These are phyloP conservation scores for Vigna angularis DNA, from an alignment of 306 rosid genomes.

Conservation along the genomic window DNA sequence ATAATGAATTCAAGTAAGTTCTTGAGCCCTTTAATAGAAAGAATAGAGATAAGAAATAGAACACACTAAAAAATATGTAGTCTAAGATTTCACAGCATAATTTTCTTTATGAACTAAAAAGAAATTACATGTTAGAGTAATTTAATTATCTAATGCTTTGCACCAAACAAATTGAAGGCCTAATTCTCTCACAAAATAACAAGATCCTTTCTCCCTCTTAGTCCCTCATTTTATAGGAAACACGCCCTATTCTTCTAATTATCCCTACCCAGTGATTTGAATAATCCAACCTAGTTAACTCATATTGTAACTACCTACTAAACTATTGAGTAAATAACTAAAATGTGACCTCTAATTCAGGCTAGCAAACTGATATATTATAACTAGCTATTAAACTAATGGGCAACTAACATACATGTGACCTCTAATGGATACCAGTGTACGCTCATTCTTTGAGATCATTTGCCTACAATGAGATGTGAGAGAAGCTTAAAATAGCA, in stretches of 20 bases:
- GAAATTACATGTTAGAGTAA: too few relatives aligned
- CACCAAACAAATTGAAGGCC: neutral
- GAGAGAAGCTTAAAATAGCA: slow-evolving; percentile 34
- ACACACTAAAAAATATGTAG: too few relatives aligned
- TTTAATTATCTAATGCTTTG: neutral
- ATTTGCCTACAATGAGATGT: neutral
- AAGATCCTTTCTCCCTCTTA: neutral
- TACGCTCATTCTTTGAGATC: slow-evolving; percentile 7
- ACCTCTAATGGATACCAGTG: neutral
- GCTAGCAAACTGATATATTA: neutral
- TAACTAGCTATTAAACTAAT: neutral
- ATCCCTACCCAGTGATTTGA: neutral
- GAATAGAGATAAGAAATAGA: too few relatives aligned
- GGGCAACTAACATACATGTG: neutral
- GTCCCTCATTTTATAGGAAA: neutral
- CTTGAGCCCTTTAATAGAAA: too few relatives aligned
- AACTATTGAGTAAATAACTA: neutral
- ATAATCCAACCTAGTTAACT: neutral
- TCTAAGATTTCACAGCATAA: too few relatives aligned
- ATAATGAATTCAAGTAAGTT: too few relatives aligned
- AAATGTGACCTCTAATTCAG: neutral
- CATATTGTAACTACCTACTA: neutral
- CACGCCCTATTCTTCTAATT: neutral
- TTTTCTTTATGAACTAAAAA: too few relatives aligned
- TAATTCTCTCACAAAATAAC: neutral